Conservation (phyloP, 352 stramenopile species). For the Stephanocyclus meneghinianus region DNA sequence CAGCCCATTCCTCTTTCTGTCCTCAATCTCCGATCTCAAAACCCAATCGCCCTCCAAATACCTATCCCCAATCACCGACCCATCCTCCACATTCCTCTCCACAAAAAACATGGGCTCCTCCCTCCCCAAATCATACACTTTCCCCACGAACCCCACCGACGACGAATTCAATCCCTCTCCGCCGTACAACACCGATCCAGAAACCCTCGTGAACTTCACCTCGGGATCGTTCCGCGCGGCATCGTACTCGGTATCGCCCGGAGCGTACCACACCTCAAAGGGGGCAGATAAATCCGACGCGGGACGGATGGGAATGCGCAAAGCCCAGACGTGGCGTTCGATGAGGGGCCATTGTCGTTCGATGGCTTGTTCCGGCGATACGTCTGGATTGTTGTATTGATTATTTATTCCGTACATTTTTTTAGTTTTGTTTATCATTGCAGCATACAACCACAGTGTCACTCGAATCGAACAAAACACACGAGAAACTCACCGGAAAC, state of each 20-base stretch:
- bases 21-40: conserved; percentile 8
- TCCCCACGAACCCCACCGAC: conserved; percentile 29
- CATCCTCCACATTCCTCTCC: conserved; percentile 29
- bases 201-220: conserved; percentile 55
- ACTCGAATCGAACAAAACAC: too few relatives aligned
- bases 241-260: conserved; percentile 74
- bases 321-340: conserved; percentile 60
- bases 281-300: conserved; percentile 21
- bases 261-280: conserved; percentile 72
- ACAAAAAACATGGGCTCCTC: conserved; percentile 30
- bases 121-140: conserved; percentile 19
- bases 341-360: conserved; percentile 72
- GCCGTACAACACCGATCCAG: conserved; percentile 12
- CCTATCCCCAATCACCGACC: conserved; percentile 5
- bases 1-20: background rate
- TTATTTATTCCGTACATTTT: background rate
- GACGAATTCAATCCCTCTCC: conserved; percentile 6
- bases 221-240: conserved; percentile 71
- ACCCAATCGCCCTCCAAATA: conserved; percentile 34
- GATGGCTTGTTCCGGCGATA: conserved; percentile 61
- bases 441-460: too few relatives aligned
- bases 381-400: conserved; percentile 27
- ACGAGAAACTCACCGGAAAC: conserved; percentile 34
- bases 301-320: conserved; percentile 45
- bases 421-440: too few relatives aligned